Evolutionary conservation across 2,329 filamentous ascomycete species (phyloP).

Genomic region (Cladobotryum protrusum): DNA sequence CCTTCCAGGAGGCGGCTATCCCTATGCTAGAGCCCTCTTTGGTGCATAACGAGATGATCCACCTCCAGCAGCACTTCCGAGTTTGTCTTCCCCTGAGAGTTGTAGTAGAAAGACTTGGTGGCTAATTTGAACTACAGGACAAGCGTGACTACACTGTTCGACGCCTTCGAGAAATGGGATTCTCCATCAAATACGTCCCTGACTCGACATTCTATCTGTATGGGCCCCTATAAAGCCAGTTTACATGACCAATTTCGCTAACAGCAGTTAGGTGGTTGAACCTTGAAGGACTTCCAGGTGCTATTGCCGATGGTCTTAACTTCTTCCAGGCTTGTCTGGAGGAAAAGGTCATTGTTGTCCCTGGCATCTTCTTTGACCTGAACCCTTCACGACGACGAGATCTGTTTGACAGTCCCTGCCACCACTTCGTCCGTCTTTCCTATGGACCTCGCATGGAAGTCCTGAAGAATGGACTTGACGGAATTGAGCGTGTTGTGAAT

Average conservation of each 20-base stretch:
- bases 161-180: constrained; percentile 78
- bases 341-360: constrained; percentile 94
- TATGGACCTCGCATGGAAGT: constrained; percentile 80
- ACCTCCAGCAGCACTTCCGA: constrained; percentile 81
- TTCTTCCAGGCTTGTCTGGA: constrained; percentile 93
- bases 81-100: constrained; percentile 28
- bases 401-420: constrained; percentile 89
- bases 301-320: constrained; percentile 87
- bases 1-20: constrained; percentile 90
- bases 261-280: constrained; percentile 42
- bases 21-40: constrained; percentile 84
- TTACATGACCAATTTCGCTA: background rate
- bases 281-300: constrained; percentile 63
- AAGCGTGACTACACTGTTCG: constrained; percentile 89
- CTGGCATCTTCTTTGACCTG: constrained; percentile 95
- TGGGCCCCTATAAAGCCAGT: constrained; percentile 10
- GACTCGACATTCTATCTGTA: constrained; percentile 95
- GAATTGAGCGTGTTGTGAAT: constrained; percentile 74
- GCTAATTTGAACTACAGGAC: constrained; percentile 37
- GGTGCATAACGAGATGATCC: constrained; percentile 79
- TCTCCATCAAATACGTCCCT: constrained; percentile 75
- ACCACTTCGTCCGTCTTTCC: constrained; percentile 81
- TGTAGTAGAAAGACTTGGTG: background rate
- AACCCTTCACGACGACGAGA: constrained; percentile 87
- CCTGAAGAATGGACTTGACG: constrained; percentile 72